Base-by-base conservation (phyloP, 2,329 filamentous ascomycete genomes). In the Proliferodiscus dingleyae region DNA sequence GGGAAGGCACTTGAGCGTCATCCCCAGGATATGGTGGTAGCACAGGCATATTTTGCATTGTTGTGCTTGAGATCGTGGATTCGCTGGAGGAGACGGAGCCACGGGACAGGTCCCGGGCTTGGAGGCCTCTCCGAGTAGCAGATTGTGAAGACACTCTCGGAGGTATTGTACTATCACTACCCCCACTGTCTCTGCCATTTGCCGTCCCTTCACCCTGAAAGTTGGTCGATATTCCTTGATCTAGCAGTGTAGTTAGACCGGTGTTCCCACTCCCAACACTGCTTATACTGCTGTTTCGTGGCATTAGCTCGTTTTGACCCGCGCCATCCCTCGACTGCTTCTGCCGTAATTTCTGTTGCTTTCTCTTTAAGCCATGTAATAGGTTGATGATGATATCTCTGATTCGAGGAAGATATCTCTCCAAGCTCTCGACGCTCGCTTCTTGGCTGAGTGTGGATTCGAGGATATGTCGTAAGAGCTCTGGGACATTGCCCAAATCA, bases 301-400 rank as follows among this genome's bases (percentile, higher is more conserved):
- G 60, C 16, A 61, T 29, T 15, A 48, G 32, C 7, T 62, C 61
- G 47, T 56, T 58, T 23, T 51, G 46, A 29, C 22, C 24, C 10
- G 43, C 30, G 6, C 52, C 52, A 39, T 83, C 80, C 46, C 75
- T 71, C 3, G 71, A 66, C 55, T 82, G 77, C 53, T 77, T 81
- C 59, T 83, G 80, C 22, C 81, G 72, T 60, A 98, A 69, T 59
- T 89, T 88, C 62, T 95, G 90, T 64, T 98, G 93, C 66, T 98
- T 98, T 67, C 91, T 85, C 72, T 98, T 98, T 53, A 98, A 70
- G 2, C 93, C 93, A 64, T 98, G 93, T 7, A 98, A 77, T 23
- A 98, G 74, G 64, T 95, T 96, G 67, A 98, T 97, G 63, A 98
- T 98, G 61, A 98, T 98, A 66, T 98, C 93, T 59, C 93, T 83